These are phyloP conservation scores for Penicillium ucsense DNA, from an alignment of 495 filamentous ascomycete genomes.

Conservation along the genomic window DNA sequence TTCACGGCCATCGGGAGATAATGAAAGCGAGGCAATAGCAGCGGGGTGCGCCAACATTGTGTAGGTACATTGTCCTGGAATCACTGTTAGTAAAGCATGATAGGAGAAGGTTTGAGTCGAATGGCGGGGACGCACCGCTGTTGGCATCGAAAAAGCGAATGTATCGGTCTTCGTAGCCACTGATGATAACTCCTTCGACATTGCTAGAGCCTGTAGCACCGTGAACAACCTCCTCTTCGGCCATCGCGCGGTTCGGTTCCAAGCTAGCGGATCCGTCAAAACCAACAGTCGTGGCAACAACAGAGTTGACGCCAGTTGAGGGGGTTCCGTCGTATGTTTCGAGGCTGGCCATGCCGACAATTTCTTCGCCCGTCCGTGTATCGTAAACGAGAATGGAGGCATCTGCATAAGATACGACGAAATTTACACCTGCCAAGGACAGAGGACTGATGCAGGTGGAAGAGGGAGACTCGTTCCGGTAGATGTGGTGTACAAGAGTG, in stretches of 20 bases:
- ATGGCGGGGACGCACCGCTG: constrained; percentile 62
- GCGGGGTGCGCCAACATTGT: constrained; percentile 95
- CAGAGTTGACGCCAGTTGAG: constrained; percentile 74
- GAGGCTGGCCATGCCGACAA: constrained; percentile 79
- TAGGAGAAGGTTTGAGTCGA: background rate
- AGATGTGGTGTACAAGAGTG: constrained; percentile 74
- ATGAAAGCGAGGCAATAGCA: constrained; percentile 78
- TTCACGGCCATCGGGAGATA: constrained; percentile 87
- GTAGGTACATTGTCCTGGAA: constrained; percentile 92
- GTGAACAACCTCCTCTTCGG: constrained; percentile 59
- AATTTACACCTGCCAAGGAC: constrained; percentile 75
- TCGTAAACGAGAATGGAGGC: constrained; percentile 85
- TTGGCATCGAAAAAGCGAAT: constrained; percentile 98
- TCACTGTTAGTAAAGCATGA: constrained; percentile 21
- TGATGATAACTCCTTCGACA: constrained; percentile 86
- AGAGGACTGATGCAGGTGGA: constrained; percentile 89
- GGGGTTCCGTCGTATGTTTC: constrained; percentile 88
- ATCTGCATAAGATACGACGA: constrained; percentile 88
- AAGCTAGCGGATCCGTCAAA: constrained; percentile 60
- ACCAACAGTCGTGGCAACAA: constrained; percentile 79
- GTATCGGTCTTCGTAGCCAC: constrained; percentile 89
- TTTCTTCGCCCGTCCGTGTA: constrained; percentile 82
- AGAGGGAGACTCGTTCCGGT: constrained; percentile 58
- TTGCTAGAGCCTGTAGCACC: constrained; percentile 81
- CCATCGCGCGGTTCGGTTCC: constrained; percentile 50